A percentile compares a stretch with the other conserved stretches of the same genome.
Conservation (phyloP, 305 asterid genomes). For the Solanum aculeatissimum region DNA sequence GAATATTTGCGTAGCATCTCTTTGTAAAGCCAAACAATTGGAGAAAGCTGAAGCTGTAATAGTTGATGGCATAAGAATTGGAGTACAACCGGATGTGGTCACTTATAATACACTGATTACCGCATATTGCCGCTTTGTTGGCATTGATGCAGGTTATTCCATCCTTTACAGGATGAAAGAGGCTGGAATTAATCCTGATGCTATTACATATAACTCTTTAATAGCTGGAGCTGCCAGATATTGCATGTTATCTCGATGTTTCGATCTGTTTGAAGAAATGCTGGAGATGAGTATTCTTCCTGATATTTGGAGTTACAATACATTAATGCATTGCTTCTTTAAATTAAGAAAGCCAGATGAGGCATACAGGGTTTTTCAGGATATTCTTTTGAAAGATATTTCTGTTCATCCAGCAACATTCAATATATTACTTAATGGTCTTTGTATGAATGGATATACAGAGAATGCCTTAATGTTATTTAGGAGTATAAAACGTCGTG, state of each 20-base stretch:
- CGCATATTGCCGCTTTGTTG: conserved; percentile 55
- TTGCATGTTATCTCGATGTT: conserved; percentile 29
- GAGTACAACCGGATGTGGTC: conserved; percentile 66
- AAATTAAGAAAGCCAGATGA: conserved; percentile 58
- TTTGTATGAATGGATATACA: conserved; percentile 50
- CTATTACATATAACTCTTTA: conserved; percentile 73
- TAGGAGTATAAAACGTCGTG: conserved; percentile 39
- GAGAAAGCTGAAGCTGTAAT: conserved; percentile 77
- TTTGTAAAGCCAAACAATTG: conserved; percentile 72
- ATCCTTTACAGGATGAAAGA: conserved; percentile 62
- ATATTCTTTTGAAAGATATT: conserved; percentile 35
- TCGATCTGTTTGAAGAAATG: conserved; percentile 75
- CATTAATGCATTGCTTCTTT: conserved; percentile 69
- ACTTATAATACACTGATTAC: conserved; percentile 76
- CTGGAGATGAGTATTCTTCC: conserved; percentile 45
- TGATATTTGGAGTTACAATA: conserved; percentile 78
- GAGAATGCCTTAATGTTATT: conserved; percentile 55
- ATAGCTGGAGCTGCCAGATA: conserved; percentile 64
- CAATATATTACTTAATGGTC: conserved; percentile 71
- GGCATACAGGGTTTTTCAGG: conserved; percentile 57
- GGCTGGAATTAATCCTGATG: conserved; percentile 62
- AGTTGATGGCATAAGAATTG: conserved; percentile 67
- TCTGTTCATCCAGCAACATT: conserved; percentile 50
- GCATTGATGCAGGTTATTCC: conserved; percentile 59
- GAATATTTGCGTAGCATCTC: conserved; percentile 70